Conservation (phyloP, 2,329 filamentous ascomycete genomes). For the Mariannaea sp. region DNA sequence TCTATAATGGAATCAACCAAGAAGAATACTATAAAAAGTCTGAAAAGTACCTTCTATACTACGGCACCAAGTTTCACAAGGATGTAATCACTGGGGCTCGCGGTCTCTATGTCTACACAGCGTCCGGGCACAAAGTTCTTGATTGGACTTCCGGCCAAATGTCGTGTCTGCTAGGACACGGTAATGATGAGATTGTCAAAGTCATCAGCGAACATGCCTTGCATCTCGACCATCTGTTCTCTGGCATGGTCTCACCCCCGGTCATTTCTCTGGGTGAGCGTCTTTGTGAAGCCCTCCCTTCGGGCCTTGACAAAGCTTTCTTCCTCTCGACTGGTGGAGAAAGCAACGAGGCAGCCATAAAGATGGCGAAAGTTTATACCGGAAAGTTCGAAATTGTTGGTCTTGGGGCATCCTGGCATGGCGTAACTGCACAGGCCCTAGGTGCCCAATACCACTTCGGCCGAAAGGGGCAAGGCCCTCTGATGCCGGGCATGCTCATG, state of each 20-base stretch:
- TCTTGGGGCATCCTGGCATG: conserved; percentile 63
- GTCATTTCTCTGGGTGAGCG: conserved; percentile 60
- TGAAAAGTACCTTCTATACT: conserved; percentile 34
- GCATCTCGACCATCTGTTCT: conserved; percentile 63
- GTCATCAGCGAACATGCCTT: conserved; percentile 54
- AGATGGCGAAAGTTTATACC: conserved; percentile 66
- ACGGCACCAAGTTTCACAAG: conserved; percentile 36
- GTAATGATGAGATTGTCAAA: conserved; percentile 61
- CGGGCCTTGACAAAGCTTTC: conserved; percentile 57
- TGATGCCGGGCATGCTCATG: conserved; percentile 61
- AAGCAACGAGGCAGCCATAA: conserved; percentile 65
- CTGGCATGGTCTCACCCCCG: conserved; percentile 61
- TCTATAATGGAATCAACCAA: conserved; percentile 31
- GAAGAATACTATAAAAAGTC: conserved; percentile 30
- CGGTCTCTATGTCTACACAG: conserved; percentile 53
- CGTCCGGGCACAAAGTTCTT: conserved; percentile 52
- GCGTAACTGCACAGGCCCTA: conserved; percentile 60
- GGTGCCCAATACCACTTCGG: conserved; percentile 62
- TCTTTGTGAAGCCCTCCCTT: conserved; percentile 54
- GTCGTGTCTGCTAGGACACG: conserved; percentile 62
- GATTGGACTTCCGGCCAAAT: conserved; percentile 67
- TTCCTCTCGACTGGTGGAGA: conserved; percentile 64
- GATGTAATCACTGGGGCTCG: conserved; percentile 49
- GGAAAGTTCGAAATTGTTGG: conserved; percentile 69
- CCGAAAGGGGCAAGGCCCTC: conserved; percentile 51